These are phyloP conservation scores for Ophiostoma ulmi DNA, from an alignment of 2,329 filamentous ascomycete species.

Conservation along the genomic window DNA sequence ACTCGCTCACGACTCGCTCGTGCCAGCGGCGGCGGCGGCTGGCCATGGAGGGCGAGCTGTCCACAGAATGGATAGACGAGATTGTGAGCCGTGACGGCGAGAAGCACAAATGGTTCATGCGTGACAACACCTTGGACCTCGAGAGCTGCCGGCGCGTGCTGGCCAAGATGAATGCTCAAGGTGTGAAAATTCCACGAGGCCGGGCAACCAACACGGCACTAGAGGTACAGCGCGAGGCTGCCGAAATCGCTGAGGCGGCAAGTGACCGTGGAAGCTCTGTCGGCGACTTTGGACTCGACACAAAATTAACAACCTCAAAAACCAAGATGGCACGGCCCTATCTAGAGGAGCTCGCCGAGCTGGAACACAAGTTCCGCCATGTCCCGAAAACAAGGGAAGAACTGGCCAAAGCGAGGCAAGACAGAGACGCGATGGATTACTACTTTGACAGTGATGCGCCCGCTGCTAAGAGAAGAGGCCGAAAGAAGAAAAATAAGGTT, in stretches of 20 bases:
- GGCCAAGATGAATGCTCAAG: constrained; percentile 44
- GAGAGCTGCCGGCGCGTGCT: constrained; percentile 41
- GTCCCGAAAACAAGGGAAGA: neutral
- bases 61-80: constrained; percentile 55
- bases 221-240: constrained; percentile 21
- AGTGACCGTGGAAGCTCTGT: neutral
- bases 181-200: constrained; percentile 41
- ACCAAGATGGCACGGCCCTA: constrained; percentile 1
- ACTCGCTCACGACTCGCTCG: constrained; percentile 54
- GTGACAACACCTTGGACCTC: constrained; percentile 46
- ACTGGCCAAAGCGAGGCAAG: neutral
- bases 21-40: constrained; percentile 52
- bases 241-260: neutral
- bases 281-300: neutral
- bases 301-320: neutral
- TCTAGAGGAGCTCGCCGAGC: neutral
- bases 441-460: neutral
- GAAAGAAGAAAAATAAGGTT: neutral
- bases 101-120: constrained; percentile 31
- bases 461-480: neutral
- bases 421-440: neutral
- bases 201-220: constrained; percentile 39
- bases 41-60: constrained; percentile 55
- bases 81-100: constrained; percentile 37
- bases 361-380: neutral